Evolutionary conservation across 495 filamentous ascomycete species (phyloP).

Genomic region (Astrothelium subdiscretum): DNA sequence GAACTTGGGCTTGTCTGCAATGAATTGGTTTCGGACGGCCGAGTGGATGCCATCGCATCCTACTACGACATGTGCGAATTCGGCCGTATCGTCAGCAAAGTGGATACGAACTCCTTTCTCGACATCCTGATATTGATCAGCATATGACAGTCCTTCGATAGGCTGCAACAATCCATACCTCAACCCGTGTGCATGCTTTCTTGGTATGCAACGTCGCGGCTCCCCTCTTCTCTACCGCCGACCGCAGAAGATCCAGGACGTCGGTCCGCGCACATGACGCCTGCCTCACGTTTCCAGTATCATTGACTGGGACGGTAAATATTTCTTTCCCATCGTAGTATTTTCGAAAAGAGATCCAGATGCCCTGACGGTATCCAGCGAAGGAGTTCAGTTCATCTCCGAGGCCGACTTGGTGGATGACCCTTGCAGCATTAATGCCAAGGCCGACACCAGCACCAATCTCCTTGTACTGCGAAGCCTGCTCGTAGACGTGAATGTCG

Average conservation of each 20-base stretch:
- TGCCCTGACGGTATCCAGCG: slow-evolving; percentile 10
- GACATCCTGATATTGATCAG: no score
- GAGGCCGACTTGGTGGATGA: slow-evolving; percentile 11
- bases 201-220: slow-evolving; percentile 15
- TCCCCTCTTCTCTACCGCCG: slow-evolving; percentile 5
- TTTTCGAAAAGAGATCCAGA: slow-evolving; percentile 12
- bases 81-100: slow-evolving; percentile 28
- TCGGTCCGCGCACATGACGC: slow-evolving; percentile 13
- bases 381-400: slow-evolving; percentile 11
- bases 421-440: slow-evolving; percentile 14
- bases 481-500: slow-evolving; percentile 16
- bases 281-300: slow-evolving; percentile 9
- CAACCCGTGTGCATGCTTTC: slow-evolving; percentile 9
- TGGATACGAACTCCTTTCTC: slow-evolving; percentile 18
- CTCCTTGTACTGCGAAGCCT: slow-evolving; percentile 15
- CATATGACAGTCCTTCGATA: no score
- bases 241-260: slow-evolving; percentile 11
- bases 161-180: slow-evolving; percentile 2
- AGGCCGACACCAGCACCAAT: slow-evolving; percentile 15
- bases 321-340: slow-evolving; percentile 12
- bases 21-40: slow-evolving; percentile 13
- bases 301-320: slow-evolving; percentile 12
- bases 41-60: slow-evolving; percentile 37
- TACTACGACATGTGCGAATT: slow-evolving; percentile 27
- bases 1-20: slow-evolving; percentile 9